These are phyloP conservation scores for Chaetothyriales sp. DNA, from an alignment of 2,329 filamentous ascomycete genomes.

Conservation along the genomic window DNA sequence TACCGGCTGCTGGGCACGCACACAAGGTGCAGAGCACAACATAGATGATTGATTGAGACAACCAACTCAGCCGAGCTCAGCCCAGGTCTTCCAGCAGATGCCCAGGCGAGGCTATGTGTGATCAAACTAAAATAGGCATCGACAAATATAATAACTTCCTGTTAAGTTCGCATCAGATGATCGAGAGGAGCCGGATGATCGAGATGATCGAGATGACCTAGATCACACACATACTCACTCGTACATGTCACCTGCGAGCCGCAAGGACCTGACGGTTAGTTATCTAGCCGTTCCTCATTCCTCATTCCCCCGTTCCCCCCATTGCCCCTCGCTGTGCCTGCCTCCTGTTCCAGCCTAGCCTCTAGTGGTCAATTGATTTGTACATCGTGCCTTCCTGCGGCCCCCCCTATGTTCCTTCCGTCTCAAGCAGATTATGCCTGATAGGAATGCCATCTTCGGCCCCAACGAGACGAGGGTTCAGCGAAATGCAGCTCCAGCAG, in stretches of 20 bases:
- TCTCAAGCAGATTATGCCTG: background rate
- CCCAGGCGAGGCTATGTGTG: background rate
- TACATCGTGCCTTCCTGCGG: background rate
- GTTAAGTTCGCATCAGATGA: background rate
- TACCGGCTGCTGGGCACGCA: too few relatives aligned
- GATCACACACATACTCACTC: background rate
- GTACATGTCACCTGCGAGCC: background rate
- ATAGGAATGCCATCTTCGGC: background rate
- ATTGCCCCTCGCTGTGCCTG: background rate
- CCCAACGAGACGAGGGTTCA: background rate
- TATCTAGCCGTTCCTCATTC: background rate
- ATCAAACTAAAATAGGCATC: background rate
- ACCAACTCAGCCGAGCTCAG: too few relatives aligned
- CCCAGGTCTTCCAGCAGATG: background rate
- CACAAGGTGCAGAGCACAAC: background rate
- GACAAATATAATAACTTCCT: background rate
- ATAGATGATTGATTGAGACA: too few relatives aligned
- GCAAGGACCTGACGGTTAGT: background rate
- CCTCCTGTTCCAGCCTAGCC: background rate
- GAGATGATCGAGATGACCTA: background rate
- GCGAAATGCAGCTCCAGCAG: background rate
- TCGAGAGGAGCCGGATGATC: background rate
- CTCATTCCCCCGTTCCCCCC: too few relatives aligned
- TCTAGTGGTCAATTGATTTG: background rate
- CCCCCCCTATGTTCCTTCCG: background rate